These are phyloP conservation scores for Parasitella parasitica DNA, from an alignment of 371 early-diverging fungal species.

Conservation along the genomic window DNA sequence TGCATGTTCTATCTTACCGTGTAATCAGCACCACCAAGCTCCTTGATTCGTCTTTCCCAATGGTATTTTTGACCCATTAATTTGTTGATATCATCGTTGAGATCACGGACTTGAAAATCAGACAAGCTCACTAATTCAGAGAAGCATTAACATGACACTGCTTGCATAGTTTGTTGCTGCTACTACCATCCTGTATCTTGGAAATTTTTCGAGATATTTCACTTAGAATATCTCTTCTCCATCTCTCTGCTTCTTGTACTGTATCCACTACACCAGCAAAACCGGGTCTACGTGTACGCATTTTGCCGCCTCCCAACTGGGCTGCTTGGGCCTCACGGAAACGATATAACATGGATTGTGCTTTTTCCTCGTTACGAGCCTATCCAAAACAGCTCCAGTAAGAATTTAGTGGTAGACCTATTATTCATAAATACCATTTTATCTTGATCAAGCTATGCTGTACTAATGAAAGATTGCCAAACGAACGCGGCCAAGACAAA, in stretches of 20 bases:
- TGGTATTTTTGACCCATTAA: conserved; percentile 85
- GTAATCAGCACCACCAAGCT: conserved; percentile 95
- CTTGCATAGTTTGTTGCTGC: neutral
- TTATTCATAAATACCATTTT: neutral
- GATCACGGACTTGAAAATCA: conserved; percentile 89
- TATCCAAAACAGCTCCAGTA: neutral
- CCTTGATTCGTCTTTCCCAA: conserved; percentile 91
- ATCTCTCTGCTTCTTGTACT: conserved; percentile 81
- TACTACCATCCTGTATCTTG: conserved; percentile 86
- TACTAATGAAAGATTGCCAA: neutral
- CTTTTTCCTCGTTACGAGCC: conserved; percentile 98
- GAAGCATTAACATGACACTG: neutral
- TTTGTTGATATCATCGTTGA: conserved; percentile 96
- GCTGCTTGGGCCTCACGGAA: conserved; percentile 93
- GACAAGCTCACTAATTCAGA: conserved; percentile 65
- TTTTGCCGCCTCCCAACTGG: conserved; percentile 73
- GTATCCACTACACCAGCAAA: conserved; percentile 69
- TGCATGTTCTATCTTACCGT: conserved; percentile 61
- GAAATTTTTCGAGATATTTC: conserved; percentile 88
- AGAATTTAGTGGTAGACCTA: no score
- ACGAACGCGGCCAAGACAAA: neutral
- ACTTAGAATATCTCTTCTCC: conserved; percentile 86
- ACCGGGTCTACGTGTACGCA: conserved; percentile 73
- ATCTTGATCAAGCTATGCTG: neutral
- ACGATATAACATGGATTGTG: conserved; percentile 97